These are phyloP conservation scores for Auxenochlorella protothecoides DNA, from an alignment of 139 green algal genomes.

Conservation along the genomic window DNA sequence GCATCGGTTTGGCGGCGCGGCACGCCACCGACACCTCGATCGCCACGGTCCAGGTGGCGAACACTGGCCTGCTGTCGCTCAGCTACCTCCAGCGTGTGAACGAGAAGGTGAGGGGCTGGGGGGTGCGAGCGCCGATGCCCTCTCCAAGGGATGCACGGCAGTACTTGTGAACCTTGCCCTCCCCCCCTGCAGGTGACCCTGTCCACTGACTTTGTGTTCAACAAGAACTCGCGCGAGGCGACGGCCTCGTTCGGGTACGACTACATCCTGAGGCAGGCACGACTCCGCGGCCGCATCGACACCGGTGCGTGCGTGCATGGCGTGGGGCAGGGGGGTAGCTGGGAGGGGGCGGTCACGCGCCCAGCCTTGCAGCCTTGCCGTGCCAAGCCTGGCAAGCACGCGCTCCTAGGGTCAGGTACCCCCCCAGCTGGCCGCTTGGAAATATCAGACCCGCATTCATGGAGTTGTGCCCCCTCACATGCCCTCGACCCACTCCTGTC, in stretches of 20 bases:
- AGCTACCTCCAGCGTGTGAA: slow-evolving; percentile 86
- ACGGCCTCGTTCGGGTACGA: slow-evolving; percentile 92
- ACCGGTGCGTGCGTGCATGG: slow-evolving; percentile 16
- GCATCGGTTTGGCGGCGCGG: slow-evolving; percentile 62
- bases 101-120: slow-evolving; percentile 63
- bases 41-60: slow-evolving; percentile 76
- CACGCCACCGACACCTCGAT: slow-evolving; percentile 63
- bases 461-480: too few relatives aligned
- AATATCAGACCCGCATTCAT: too few relatives aligned
- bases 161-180: background rate
- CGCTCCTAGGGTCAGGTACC: too few relatives aligned
- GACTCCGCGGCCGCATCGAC: slow-evolving; percentile 67
- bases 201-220: slow-evolving; percentile 89
- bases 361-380: too few relatives aligned
- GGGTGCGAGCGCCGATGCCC: too few relatives aligned
- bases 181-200: slow-evolving; percentile 49
- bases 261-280: slow-evolving; percentile 78
- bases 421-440: too few relatives aligned
- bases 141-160: background rate
- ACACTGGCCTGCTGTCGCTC: slow-evolving; percentile 82
- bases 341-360: too few relatives aligned
- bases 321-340: too few relatives aligned
- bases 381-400: too few relatives aligned
- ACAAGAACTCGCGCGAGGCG: slow-evolving; percentile 77
- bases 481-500: background rate